phyloP scores from a whole-genome alignment of 768 basidiomycete species.

The Goffeauzyma gilvescens region DNA sequence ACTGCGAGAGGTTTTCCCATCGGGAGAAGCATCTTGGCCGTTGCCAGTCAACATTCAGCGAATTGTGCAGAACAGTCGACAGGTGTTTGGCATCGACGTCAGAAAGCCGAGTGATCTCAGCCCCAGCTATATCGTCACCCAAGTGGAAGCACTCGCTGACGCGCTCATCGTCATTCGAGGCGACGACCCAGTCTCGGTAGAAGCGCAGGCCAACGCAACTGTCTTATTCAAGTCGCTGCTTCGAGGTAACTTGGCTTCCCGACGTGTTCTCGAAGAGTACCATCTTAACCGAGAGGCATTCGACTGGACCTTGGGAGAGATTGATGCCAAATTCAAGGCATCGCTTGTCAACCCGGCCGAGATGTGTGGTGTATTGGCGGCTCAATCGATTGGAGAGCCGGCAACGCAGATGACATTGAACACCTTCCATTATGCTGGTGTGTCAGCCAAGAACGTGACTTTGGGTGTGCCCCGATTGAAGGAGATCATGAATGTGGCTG shows the following conservation, averaged over 20 bases:
- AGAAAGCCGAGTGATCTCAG: slow-evolving; percentile 84
- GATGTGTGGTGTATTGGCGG: slow-evolving; percentile 96
- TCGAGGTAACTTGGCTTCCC: slow-evolving; percentile 66
- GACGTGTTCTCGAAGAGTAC: slow-evolving; percentile 68
- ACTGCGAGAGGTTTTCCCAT: slow-evolving; percentile 76
- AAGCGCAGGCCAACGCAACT: slow-evolving; percentile 75
- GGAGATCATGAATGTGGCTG: slow-evolving; percentile 98
- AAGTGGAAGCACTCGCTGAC: slow-evolving; percentile 52
- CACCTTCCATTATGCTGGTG: slow-evolving; percentile 99
- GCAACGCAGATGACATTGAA: slow-evolving; percentile 99
- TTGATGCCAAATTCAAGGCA: slow-evolving; percentile 88
- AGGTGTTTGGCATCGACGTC: slow-evolving; percentile 91
- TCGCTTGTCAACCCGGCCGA: slow-evolving; percentile 84
- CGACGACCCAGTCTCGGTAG: slow-evolving; percentile 49
- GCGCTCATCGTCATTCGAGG: slow-evolving; percentile 77
- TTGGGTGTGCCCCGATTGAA: slow-evolving; percentile 97
- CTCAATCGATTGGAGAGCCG: slow-evolving; percentile 97
- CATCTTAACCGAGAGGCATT: slow-evolving; percentile 85
- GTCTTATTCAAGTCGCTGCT: slow-evolving; percentile 85
- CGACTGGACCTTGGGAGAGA: slow-evolving; percentile 92
- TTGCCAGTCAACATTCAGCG: slow-evolving; percentile 90
- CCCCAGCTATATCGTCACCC: slow-evolving; percentile 66
- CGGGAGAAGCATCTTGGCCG: slow-evolving; percentile 58
- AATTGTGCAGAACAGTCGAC: slow-evolving; percentile 82
- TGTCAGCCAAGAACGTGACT: slow-evolving; percentile 98